Conservation (phyloP, 176 grass and related monocot genomes). For the Triticum monococcum region DNA sequence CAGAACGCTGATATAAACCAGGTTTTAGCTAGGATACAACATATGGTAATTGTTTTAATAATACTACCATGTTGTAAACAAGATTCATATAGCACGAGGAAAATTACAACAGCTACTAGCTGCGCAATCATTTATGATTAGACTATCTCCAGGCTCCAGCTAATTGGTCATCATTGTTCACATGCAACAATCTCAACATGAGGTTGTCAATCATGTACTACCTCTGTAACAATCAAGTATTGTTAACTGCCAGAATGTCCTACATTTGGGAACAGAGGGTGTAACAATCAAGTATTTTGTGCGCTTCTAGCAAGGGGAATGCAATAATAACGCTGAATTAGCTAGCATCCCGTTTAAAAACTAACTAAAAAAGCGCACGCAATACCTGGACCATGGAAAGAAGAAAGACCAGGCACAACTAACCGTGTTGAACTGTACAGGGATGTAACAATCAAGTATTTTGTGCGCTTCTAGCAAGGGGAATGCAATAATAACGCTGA, state of each 20-base stretch:
- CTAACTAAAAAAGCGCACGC: background rate
- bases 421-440: background rate
- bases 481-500: background rate
- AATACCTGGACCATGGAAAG: background rate
- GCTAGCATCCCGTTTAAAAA: background rate
- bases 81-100: background rate
- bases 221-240: too few relatives aligned
- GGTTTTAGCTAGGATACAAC: background rate
- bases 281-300: too few relatives aligned
- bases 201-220: too few relatives aligned
- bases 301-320: background rate
- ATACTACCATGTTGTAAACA: background rate
- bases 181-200: background rate
- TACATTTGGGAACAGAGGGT: too few relatives aligned
- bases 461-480: background rate
- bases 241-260: too few relatives aligned
- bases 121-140: background rate
- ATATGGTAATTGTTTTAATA: background rate
- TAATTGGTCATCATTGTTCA: background rate
- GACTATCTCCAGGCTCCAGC: background rate
- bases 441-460: too few relatives aligned
- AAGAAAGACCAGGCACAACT: background rate
- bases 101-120: background rate
- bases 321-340: background rate
- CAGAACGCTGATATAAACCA: background rate